Evolutionary conservation across 257 asterid species (phyloP).

Genomic region (Capsicum chinense): DNA sequence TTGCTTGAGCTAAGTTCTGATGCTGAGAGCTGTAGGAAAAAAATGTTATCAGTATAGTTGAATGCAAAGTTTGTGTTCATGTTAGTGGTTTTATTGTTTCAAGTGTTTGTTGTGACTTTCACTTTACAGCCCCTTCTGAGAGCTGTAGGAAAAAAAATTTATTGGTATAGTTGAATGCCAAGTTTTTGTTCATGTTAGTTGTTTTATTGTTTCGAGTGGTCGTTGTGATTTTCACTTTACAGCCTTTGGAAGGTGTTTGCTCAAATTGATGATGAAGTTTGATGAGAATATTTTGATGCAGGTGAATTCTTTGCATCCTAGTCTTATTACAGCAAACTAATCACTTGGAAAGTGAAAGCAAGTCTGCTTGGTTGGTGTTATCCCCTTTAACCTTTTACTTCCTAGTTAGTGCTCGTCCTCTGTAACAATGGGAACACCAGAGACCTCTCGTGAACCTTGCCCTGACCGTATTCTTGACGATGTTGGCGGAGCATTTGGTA

Average conservation of each 20-base stretch:
- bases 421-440: constrained; percentile 41
- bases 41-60: too few relatives aligned
- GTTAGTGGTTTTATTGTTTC: neutral
- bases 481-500: constrained; percentile 45
- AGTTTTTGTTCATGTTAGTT: neutral
- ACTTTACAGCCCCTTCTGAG: neutral
- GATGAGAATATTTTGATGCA: constrained; percentile 2
- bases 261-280: neutral
- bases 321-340: neutral
- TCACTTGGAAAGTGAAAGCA: neutral
- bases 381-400: neutral
- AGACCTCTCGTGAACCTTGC: constrained; percentile 45
- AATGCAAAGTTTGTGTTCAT: neutral
- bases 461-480: constrained; percentile 49
- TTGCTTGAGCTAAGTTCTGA: neutral
- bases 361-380: neutral
- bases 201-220: neutral
- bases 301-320: constrained; percentile 11
- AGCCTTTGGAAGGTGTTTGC: neutral
- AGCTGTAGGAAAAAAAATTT: neutral
- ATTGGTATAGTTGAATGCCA: neutral
- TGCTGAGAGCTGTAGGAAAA: neutral
- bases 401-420: neutral
- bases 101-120: too few relatives aligned
- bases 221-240: neutral